phyloP scores from a whole-genome alignment of 495 filamentous ascomycete species.

The Jackrogersella minutella region DNA sequence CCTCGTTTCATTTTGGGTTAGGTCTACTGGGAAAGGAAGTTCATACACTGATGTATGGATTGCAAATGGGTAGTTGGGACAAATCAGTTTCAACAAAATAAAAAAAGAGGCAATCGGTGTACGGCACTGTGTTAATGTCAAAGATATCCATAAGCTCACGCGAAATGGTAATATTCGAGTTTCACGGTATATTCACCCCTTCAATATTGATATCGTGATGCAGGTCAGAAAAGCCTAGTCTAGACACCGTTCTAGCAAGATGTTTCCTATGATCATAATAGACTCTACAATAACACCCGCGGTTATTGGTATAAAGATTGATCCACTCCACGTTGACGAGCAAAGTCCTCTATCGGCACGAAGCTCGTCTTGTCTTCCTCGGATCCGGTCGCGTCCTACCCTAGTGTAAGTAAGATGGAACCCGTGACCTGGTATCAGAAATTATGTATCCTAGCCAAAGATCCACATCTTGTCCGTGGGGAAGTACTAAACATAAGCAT shows the following conservation, averaged over 20 bases:
- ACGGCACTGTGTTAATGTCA: slow-evolving; percentile 19
- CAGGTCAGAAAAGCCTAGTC: slow-evolving; percentile 33
- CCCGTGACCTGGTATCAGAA: background rate
- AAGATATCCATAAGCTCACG: slow-evolving; percentile 36
- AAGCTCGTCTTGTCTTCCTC: slow-evolving; percentile 1
- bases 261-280: slow-evolving; percentile 28
- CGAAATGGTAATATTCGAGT: slow-evolving; percentile 28
- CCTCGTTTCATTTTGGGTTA: slow-evolving; percentile 7
- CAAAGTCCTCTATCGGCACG: slow-evolving; percentile 18
- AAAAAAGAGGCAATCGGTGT: slow-evolving; percentile 12
- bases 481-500: slow-evolving; percentile 53
- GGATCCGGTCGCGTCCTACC: slow-evolving; percentile 7
- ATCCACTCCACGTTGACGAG: slow-evolving; percentile 4
- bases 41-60: slow-evolving; percentile 1
- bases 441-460: slow-evolving; percentile 52
- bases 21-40: slow-evolving; percentile 7
- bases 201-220: slow-evolving; percentile 33
- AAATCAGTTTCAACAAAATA: slow-evolving; percentile 14
- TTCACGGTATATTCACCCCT: slow-evolving; percentile 22
- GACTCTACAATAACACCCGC: slow-evolving; percentile 28
- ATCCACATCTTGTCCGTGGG: slow-evolving; percentile 60
- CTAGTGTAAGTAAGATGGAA: background rate
- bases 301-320: slow-evolving; percentile 11
- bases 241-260: slow-evolving; percentile 38
- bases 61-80: background rate